Evolutionary conservation across 2,329 filamentous ascomycete genomes (phyloP).

Genomic region (Zymoseptoria tritici): DNA sequence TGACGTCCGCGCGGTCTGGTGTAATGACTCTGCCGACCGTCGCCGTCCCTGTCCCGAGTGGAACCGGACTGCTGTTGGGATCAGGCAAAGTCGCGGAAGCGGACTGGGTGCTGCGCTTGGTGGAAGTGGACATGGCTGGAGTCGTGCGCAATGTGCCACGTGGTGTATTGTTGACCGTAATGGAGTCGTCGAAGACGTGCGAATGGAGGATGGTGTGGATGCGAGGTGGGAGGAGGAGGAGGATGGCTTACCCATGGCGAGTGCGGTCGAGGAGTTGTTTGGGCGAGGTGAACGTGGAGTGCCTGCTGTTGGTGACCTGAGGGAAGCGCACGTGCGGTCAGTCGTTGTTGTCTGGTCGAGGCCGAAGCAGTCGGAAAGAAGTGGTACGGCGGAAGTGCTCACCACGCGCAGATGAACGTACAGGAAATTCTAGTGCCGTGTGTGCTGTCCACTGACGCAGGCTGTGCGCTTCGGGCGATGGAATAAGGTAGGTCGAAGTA

Average conservation of each 20-base stretch:
- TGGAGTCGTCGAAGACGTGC: conserved; percentile 8
- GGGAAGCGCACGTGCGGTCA: conserved; percentile 14
- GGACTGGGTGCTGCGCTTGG: conserved; percentile 11
- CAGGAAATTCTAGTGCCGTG: conserved; percentile 17
- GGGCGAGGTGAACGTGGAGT: conserved; percentile 16
- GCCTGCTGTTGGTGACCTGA: conserved; percentile 19
- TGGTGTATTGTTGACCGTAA: conserved; percentile 9
- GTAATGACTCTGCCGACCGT: conserved; percentile 16
- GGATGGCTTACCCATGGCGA: conserved; percentile 30
- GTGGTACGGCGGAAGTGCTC: neutral
- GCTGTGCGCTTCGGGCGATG: neutral
- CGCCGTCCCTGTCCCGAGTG: conserved; percentile 14
- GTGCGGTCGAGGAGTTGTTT: conserved; percentile 20
- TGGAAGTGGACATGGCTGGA: conserved; percentile 15
- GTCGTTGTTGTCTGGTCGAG: conserved; percentile 9
- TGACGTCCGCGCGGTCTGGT: conserved; percentile 19
- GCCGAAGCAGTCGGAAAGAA: conserved; percentile 8
- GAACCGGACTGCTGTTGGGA: conserved; percentile 10
- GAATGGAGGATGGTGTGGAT: conserved; percentile 13
- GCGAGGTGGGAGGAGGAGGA: conserved; percentile 11
- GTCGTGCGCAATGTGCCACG: conserved; percentile 11
- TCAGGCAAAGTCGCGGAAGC: conserved; percentile 6
- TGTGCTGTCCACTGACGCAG: conserved; percentile 15
- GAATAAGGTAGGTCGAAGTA: neutral
- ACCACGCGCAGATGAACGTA: conserved; percentile 3